Evolutionary conservation across 768 basidiomycete species (phyloP), one percentile per base, ranked within the genome.

Genomic region (Collybia nuda): DNA sequence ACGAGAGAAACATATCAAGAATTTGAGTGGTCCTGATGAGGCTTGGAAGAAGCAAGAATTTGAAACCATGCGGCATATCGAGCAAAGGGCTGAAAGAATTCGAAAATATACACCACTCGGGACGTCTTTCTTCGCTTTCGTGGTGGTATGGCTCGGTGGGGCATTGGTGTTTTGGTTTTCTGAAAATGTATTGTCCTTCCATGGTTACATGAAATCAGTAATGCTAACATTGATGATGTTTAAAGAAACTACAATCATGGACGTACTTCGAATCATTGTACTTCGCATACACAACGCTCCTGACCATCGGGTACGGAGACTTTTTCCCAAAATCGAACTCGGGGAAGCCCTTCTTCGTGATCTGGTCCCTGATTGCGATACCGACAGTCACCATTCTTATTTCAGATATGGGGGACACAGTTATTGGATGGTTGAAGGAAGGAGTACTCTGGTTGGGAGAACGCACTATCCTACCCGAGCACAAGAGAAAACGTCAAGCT

Each of bases 331-430:
- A 47, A 6, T 69, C 71, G 1, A 57, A 64, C 19, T 61, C 72
- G 0, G 69, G 71, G 0, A 69, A 70, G 40, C 72, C 73, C 0
- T 71, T 76, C 54, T 74, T 74, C 53, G 71, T 76, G 15, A 53
- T 74, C 2, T 75, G 75, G 72, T 69, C 68, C 23, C 54, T 75
- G 32, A 62, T 74, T 19, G 67, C 73, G 1, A 64, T 75, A 0
- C 75, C 73, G 2, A 65, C 72, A 2, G 66, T 76, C 49, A 76
- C 73, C 1, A 66, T 73, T 0, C 51, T 76, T 1, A 72, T 76
- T n/a, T 68, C 78, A 22, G 76, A 79, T 40, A 66, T 85, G 28
- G 76, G 73, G 0, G 76, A 79, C 17, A 71, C 73, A 36, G 66
- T 88, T 19, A 72, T 78, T 0, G 58, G 56, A n/a, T 63, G 61